Base-by-base conservation (phyloP, 331 rosid species). In the Cucumis variabilis region DNA sequence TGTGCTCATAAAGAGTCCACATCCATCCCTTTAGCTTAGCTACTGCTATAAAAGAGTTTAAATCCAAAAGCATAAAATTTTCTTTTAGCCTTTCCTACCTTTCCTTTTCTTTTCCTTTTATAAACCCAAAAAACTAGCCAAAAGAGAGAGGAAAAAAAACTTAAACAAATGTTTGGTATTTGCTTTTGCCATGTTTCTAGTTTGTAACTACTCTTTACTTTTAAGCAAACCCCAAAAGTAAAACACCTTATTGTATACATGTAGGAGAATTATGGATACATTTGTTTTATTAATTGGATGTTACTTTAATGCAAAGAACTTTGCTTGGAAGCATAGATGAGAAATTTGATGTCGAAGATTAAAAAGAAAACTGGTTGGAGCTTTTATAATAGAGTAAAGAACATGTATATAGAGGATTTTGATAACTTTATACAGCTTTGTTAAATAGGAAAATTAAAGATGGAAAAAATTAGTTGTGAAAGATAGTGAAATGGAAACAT, bases 391-490 rank as follows among this genome's bases (percentile, higher is more conserved):
- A 33, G 51, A 72, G 24, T 72, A 23, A 17, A 58, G 65, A 58
- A 58, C 2, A 58, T 63, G 3, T 21, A 21, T 21, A 53, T 53
- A 53, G 60, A 10, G 60, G 5, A 11, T 21, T 6, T 63, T 21
- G 25, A 63, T 21, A 21, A 63, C 68, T 63, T 63, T 70, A 88
- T 83, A 24, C 73, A 84, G 76, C 44, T 84, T 84, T 84, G 67
- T 44, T 83, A 33, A 74, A 37, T 73, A 68, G 87, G 82, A 74
- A 88, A 83, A 87, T 88, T 87, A 25, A 79, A 85, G 70, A 58
- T 85, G 37, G 11, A 25, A 58, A 60, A 62, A 30, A 60, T 75
- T 82, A n/a, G 71, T 30, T 82, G 50, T 37, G n/a, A 86, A 82
- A 86, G 55, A 78, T 5, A 77, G 37, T 65, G 84, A 82, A 17